Conservation (phyloP, 2,329 filamentous ascomycete genomes). For the Claviceps pazoutovae region DNA sequence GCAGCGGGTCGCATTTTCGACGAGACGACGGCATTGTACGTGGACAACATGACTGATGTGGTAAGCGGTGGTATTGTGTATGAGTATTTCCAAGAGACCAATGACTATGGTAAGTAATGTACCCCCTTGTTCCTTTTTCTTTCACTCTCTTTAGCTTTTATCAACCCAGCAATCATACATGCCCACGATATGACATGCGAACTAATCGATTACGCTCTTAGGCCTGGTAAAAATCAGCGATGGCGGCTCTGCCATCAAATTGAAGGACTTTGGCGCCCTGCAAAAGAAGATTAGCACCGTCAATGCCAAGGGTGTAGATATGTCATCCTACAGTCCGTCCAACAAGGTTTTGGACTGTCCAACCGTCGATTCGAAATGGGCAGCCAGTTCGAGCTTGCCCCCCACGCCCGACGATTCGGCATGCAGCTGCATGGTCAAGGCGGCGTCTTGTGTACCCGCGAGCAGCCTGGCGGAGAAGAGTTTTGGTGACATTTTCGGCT, state of each 20-base stretch:
- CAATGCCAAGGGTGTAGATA: constrained; percentile 51
- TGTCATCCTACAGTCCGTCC: constrained; percentile 55
- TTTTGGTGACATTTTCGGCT: constrained; percentile 59
- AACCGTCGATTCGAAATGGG: constrained; percentile 48
- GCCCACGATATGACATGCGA: background rate
- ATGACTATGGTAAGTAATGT: constrained; percentile 58
- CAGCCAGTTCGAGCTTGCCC: constrained; percentile 51
- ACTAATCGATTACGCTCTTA: constrained; percentile 12
- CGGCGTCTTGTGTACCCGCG: constrained; percentile 57
- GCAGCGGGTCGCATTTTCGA: constrained; percentile 61
- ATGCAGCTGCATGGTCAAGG: constrained; percentile 74
- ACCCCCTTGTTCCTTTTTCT: background rate
- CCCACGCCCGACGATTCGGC: constrained; percentile 66
- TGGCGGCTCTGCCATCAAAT: constrained; percentile 46
- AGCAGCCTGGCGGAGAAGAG: constrained; percentile 40
- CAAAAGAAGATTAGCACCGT: constrained; percentile 55
- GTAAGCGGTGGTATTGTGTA: constrained; percentile 97
- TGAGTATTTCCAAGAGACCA: constrained; percentile 90
- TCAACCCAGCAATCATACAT: too few species aligned
- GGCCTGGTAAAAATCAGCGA: constrained; percentile 48
- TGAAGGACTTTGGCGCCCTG: constrained; percentile 62
- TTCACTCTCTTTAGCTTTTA: background rate
- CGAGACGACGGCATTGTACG: constrained; percentile 73
- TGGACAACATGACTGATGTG: constrained; percentile 64
- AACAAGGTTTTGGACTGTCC: constrained; percentile 70